phyloP scores from a whole-genome alignment of 1,284 basidiomycete species.

The Pyrrhoderma lamaoense region DNA sequence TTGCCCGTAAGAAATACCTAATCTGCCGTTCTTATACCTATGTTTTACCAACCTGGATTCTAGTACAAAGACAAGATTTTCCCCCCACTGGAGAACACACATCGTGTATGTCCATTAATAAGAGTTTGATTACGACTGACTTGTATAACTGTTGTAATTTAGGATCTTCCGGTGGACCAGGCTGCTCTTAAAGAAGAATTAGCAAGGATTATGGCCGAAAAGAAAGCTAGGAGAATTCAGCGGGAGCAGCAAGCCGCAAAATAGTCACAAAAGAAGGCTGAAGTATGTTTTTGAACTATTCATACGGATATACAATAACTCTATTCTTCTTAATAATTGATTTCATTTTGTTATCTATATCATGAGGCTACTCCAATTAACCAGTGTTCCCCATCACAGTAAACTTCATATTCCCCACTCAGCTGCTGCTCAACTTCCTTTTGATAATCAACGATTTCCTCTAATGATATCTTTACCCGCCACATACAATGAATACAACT shows the following conservation, averaged over 20 bases:
- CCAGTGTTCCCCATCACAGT: conserved; percentile 33
- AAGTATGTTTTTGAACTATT: not conserved
- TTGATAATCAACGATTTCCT: conserved; percentile 44
- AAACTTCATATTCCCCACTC: conserved; percentile 23
- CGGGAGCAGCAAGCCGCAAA: conserved; percentile 28
- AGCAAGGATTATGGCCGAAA: conserved; percentile 59
- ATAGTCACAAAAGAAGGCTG: conserved; percentile 17
- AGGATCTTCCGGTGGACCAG: conserved; percentile 61
- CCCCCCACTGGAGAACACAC: conserved; percentile 50
- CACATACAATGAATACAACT: conserved; percentile 62
- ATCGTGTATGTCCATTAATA: conserved; percentile 33
- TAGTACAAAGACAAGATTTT: conserved; percentile 71
- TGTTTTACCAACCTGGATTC: conserved; percentile 1
- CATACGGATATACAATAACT: too few species aligned
- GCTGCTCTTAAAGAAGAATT: conserved; percentile 58
- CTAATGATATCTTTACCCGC: conserved; percentile 61
- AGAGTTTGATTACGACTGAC: conserved; percentile 7
- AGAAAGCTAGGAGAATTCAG: conserved; percentile 39
- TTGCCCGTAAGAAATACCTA: conserved; percentile 56
- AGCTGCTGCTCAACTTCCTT: conserved; percentile 32
- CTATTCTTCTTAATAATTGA: too few species aligned
- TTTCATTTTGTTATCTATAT: too few species aligned
- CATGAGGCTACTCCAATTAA: conserved; percentile 18
- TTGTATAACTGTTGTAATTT: conserved; percentile 3
- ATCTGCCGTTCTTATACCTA: not conserved